Base-by-base conservation (phyloP, 768 basidiomycete genomes). In the Suillus occidentalis region DNA sequence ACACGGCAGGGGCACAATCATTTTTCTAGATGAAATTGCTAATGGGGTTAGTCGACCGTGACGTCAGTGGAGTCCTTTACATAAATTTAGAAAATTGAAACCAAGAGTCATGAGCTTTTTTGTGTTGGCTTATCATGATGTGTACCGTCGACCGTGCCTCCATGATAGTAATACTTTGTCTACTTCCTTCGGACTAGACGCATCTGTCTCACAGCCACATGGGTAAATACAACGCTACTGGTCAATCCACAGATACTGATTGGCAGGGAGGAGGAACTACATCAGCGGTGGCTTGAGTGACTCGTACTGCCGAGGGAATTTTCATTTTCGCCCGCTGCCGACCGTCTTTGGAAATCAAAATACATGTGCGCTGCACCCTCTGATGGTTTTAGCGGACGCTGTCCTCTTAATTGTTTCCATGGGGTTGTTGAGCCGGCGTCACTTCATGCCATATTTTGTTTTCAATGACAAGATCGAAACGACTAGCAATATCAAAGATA, bases 291-390 rank as follows among this genome's bases (percentile, higher is more conserved):
- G n/a, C n/a, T 14, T 10, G 34, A 36, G 8, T 36, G 6, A 53
- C 4, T 53, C 31, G 31, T 16, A 31, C 16, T 9, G 18, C 31
- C 18, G 20, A 34, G 9, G 9, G 4, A 53, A 34, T 34, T n/a
- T n/a, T n/a, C n/a, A n/a, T n/a, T n/a, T 31, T 31, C 31, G 31
- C 31, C 3, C 0, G 16, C 25, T 53, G 18, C 47, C 12, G 10
- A 6, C 47, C 12, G 20, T 13, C 20, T 20, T 55, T 3, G 22
- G 22, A 13, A 4, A 25, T 5, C 22, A 25, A 6, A 22, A 22
- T 12, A 43, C 67, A 80, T n/a, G n/a, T 85, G 82, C n/a, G 75
- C 76, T 14, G 66, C 47, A 6, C 82, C 82, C 2, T 50, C 22
- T 25, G 22, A 14, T 50, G 22, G 13, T 25, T 13, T 13, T 14